These are phyloP conservation scores for Cutaneotrichosporon mucoides DNA, from an alignment of 1,284 basidiomycete species.

Conservation along the genomic window DNA sequence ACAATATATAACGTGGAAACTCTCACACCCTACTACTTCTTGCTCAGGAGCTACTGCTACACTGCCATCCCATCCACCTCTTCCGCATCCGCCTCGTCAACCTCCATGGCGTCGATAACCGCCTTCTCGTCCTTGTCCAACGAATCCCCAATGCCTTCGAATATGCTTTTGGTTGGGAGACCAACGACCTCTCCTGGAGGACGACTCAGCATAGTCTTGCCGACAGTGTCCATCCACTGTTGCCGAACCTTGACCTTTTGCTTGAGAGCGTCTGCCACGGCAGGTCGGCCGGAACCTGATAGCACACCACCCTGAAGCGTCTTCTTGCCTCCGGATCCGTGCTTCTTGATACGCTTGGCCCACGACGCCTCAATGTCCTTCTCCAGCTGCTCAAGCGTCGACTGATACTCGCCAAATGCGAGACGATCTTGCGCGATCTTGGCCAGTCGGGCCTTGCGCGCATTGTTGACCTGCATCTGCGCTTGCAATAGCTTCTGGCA, in stretches of 20 bases:
- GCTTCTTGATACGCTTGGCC: conserved; percentile 50
- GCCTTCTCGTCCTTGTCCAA: conserved; percentile 42
- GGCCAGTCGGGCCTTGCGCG: conserved; percentile 68
- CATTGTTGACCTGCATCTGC: conserved; percentile 76
- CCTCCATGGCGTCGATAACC: conserved; percentile 41
- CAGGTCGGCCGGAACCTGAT: conserved; percentile 55
- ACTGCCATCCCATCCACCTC: conserved; percentile 23
- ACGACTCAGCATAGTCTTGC: conserved; percentile 60
- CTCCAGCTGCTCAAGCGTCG: conserved; percentile 73
- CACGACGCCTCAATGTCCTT: conserved; percentile 61
- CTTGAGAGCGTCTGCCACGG: conserved; percentile 65
- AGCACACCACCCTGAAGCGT: conserved; percentile 50
- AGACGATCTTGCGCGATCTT: conserved; percentile 79
- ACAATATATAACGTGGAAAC: too few relatives aligned
- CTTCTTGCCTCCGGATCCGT: conserved; percentile 54
- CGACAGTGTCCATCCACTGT: conserved; percentile 71
- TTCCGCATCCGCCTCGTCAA: conserved; percentile 33
- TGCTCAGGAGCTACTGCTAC: neutral
- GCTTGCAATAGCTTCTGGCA: conserved; percentile 76
- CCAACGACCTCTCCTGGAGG: conserved; percentile 66
- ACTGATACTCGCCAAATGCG: conserved; percentile 82
- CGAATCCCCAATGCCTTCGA: conserved; percentile 60
- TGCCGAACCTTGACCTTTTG: conserved; percentile 65
- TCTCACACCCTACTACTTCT: neutral
- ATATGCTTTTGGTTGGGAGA: conserved; percentile 68